These are phyloP conservation scores for Parmelia sp. DNA, from an alignment of 495 filamentous ascomycete genomes.

Conservation along the genomic window DNA sequence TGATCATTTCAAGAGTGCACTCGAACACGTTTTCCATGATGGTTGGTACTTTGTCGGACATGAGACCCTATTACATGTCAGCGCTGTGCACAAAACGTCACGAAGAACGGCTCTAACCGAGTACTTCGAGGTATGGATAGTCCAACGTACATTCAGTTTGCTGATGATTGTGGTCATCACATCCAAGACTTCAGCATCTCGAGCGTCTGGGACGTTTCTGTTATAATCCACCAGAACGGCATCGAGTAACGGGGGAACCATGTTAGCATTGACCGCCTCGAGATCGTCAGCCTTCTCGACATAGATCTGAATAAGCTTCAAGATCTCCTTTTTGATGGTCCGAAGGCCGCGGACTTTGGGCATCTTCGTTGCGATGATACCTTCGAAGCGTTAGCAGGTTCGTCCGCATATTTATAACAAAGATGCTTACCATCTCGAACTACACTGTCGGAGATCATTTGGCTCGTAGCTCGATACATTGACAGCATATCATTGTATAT, in stretches of 20 bases:
- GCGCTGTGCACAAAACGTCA: slow-evolving; percentile 15
- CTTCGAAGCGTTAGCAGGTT: slow-evolving; percentile 41
- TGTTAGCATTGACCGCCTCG: slow-evolving; percentile 83
- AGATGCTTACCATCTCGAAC: slow-evolving; percentile 65
- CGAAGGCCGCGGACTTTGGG: slow-evolving; percentile 89
- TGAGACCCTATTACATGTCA: slow-evolving; percentile 57
- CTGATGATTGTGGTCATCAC: slow-evolving; percentile 96
- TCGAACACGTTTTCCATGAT: slow-evolving; percentile 99
- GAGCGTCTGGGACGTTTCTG: slow-evolving; percentile 90
- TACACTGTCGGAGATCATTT: slow-evolving; percentile 89
- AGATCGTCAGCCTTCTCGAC: slow-evolving; percentile 96
- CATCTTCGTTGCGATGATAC: slow-evolving; percentile 92
- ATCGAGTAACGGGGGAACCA: slow-evolving; percentile 95
- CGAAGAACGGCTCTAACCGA: slow-evolving; percentile 31
- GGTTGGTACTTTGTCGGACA: slow-evolving; percentile 94
- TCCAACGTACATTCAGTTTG: slow-evolving; percentile 81
- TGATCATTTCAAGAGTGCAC: slow-evolving; percentile 99
- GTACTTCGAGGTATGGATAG: slow-evolving; percentile 38
- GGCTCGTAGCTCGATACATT: slow-evolving; percentile 95
- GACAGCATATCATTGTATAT: slow-evolving; percentile 98
- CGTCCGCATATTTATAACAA: neutral
- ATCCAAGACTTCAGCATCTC: slow-evolving; percentile 93
- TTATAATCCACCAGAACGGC: slow-evolving; percentile 94
- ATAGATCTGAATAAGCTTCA: slow-evolving; percentile 96
- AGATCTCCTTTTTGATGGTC: slow-evolving; percentile 98